Percentiles rank a stretch among this genome's conserved stretches.
phyloP scores from a whole-genome alignment of 1,284 basidiomycete genomes.

The Heliocybe sulcata region DNA sequence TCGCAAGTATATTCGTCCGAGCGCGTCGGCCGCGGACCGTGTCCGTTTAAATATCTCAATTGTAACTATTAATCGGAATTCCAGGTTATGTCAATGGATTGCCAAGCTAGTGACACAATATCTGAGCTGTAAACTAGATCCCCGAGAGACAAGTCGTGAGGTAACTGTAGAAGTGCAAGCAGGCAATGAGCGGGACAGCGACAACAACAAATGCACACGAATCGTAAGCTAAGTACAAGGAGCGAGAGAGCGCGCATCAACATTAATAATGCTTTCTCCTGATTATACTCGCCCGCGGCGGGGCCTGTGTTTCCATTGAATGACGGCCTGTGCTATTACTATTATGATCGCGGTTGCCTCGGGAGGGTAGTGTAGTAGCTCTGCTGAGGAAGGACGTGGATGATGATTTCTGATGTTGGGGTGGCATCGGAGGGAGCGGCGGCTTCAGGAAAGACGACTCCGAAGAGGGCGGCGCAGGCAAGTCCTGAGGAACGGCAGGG shows the following conservation, averaged over 20 bases:
- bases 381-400: background rate
- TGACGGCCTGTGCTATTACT: background rate
- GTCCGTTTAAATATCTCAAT: background rate
- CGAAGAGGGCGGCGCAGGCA: constrained; percentile 14
- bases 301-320: background rate
- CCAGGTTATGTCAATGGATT: background rate
- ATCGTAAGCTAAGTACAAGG: background rate
- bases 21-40: background rate
- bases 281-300: constrained; percentile 1
- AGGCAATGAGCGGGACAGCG: background rate
- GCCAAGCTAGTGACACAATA: background rate
- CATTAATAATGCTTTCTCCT: constrained; percentile 2
- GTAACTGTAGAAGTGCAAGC: background rate
- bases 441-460: constrained; percentile 7
- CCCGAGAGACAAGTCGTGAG: background rate
- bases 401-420: background rate
- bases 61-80: no score
- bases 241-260: background rate
- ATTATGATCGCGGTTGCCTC: background rate
- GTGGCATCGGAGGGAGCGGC: background rate
- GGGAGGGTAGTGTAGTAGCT: background rate
- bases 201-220: background rate
- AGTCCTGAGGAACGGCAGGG: constrained; percentile 41
- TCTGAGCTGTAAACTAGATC: background rate
- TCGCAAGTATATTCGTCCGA: background rate